Evolutionary conservation across 305 asterid genomes (phyloP).

Genomic region (Fraxinus nigra): DNA sequence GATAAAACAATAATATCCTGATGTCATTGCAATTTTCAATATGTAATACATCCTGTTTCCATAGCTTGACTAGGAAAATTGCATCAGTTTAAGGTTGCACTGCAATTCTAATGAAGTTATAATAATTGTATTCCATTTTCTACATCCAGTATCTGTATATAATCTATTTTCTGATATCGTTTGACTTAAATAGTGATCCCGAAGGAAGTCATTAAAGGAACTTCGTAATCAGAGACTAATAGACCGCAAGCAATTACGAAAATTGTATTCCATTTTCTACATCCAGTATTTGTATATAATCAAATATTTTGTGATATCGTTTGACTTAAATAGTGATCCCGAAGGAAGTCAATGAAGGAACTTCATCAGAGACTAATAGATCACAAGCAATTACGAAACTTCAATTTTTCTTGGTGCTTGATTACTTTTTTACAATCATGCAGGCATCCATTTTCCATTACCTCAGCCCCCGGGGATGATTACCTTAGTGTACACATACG

Average conservation of each 20-base stretch:
- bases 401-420: neutral
- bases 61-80: neutral
- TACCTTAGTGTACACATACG: slow-evolving; percentile 62
- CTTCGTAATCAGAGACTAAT: neutral
- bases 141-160: neutral
- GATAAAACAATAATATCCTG: neutral
- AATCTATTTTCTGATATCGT: neutral
- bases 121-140: neutral
- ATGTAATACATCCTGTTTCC: neutral
- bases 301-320: neutral
- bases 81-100: neutral
- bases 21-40: neutral
- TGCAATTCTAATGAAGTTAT: neutral
- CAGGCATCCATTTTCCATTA: slow-evolving; percentile 98
- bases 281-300: neutral
- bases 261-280: neutral
- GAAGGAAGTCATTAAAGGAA: neutral
- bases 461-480: slow-evolving; percentile 68
- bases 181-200: neutral
- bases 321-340: neutral
- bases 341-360: neutral
- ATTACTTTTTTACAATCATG: neutral
- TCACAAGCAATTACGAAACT: neutral
- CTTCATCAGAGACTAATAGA: neutral
- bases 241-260: neutral